Conservation (phyloP, 2,329 filamentous ascomycete genomes). For the Colletotrichum nymphaeae region DNA sequence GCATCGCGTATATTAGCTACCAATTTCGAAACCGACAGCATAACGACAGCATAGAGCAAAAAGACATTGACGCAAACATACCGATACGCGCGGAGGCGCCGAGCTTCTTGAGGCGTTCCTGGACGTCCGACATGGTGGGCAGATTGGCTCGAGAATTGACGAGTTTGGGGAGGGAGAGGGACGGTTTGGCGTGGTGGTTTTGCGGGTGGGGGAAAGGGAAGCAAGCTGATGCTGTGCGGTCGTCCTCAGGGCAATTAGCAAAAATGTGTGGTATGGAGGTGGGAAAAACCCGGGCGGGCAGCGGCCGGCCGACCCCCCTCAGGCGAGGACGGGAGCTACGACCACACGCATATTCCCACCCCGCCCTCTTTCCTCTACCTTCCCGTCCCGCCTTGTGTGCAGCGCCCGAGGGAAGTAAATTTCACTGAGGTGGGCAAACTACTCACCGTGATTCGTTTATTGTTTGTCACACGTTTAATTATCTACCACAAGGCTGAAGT, state of each 20-base stretch:
- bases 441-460: slow-evolving; percentile 26
- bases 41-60: background rate
- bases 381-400: background rate
- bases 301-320: slow-evolving; percentile 11
- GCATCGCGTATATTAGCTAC: slow-evolving; percentile 24
- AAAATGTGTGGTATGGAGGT: slow-evolving; percentile 30
- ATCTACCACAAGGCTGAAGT: slow-evolving; percentile 34
- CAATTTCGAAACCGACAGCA: background rate
- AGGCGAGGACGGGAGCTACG: background rate
- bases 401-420: background rate
- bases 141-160: slow-evolving; percentile 28
- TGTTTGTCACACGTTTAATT: slow-evolving; percentile 21
- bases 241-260: slow-evolving; percentile 35
- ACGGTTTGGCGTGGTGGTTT: slow-evolving; percentile 17
- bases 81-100: slow-evolving; percentile 71
- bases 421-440: background rate
- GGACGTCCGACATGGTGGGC: slow-evolving; percentile 65
- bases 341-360: background rate
- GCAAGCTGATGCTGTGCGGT: slow-evolving; percentile 30
- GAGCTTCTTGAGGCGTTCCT: slow-evolving; percentile 71
- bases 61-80: slow-evolving; percentile 57
- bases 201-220: slow-evolving; percentile 43
- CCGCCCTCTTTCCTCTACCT: background rate
- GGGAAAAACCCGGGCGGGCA: slow-evolving; percentile 29
- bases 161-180: slow-evolving; percentile 14